phyloP scores from a whole-genome alignment of 257 asterid genomes.

The Solanum pimpinellifolium region DNA sequence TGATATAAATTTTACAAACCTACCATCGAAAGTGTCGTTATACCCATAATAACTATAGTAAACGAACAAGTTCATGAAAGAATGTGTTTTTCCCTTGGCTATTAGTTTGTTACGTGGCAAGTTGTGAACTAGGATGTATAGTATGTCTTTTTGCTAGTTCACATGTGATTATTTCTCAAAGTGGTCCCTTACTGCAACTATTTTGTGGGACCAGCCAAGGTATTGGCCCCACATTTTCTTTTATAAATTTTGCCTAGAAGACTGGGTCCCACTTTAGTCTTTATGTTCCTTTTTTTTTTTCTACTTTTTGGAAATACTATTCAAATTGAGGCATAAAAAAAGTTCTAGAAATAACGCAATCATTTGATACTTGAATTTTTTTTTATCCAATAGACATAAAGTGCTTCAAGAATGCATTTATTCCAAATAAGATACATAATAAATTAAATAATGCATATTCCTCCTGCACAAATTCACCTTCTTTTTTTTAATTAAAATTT shows the following conservation, averaged over 20 bases:
- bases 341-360: background rate
- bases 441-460: background rate
- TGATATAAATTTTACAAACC: too few species aligned
- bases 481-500: background rate
- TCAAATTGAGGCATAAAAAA: background rate
- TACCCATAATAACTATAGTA: too few species aligned
- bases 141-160: background rate
- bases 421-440: background rate
- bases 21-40: too few species aligned
- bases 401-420: background rate
- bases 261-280: background rate
- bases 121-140: background rate
- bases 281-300: background rate
- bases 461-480: background rate
- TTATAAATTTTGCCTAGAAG: background rate
- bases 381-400: background rate
- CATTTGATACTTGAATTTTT: background rate
- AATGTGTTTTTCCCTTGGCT: background rate
- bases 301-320: background rate
- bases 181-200: background rate
- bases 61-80: background rate
- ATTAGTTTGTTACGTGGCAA: background rate
- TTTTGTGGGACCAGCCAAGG: background rate
- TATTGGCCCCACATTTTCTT: background rate
- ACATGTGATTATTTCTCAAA: background rate